Evolutionary conservation across 2,329 filamentous ascomycete species (phyloP).

Genomic region (Fusarium transvaalense): DNA sequence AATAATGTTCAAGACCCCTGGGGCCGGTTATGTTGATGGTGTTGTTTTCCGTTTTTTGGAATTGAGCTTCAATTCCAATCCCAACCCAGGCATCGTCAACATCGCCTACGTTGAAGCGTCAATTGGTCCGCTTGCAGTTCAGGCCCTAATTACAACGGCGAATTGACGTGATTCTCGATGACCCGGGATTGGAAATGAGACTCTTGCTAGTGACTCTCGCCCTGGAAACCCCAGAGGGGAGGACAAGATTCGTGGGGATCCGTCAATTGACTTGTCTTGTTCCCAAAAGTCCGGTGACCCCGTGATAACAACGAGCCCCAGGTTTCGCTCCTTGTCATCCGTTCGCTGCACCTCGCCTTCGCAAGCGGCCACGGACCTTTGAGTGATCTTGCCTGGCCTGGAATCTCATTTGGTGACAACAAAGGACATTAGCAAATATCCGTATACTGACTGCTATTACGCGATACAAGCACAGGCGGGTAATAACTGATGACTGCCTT

Average conservation of each 20-base stretch:
- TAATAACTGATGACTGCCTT: conserved; percentile 42
- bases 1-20: conserved; percentile 15
- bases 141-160: conserved; percentile 27
- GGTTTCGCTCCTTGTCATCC: conserved; percentile 45
- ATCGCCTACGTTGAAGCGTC: conserved; percentile 13
- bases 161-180: conserved; percentile 39
- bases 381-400: conserved; percentile 35
- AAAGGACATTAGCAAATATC: conserved; percentile 2
- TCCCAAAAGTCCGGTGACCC: conserved; percentile 42
- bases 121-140: conserved; percentile 40
- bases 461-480: conserved; percentile 34
- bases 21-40: conserved; percentile 5
- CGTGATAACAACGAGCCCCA: conserved; percentile 44
- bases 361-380: conserved; percentile 42
- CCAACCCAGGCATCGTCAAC: conserved; percentile 27
- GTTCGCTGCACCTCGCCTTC: conserved; percentile 48
- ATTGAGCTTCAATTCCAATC: conserved; percentile 34
- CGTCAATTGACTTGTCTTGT: conserved; percentile 33
- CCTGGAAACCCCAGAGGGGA: conserved; percentile 25
- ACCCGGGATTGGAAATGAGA: conserved; percentile 42
- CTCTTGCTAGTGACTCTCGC: conserved; percentile 31
- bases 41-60: conserved; percentile 30
- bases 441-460: not conserved
- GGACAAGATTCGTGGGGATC: conserved; percentile 23
- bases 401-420: conserved; percentile 30